A percentile compares a stretch with the other conserved stretches of the same genome.
Conservation (phyloP, 768 basidiomycete species). For the Suillus luteus region DNA sequence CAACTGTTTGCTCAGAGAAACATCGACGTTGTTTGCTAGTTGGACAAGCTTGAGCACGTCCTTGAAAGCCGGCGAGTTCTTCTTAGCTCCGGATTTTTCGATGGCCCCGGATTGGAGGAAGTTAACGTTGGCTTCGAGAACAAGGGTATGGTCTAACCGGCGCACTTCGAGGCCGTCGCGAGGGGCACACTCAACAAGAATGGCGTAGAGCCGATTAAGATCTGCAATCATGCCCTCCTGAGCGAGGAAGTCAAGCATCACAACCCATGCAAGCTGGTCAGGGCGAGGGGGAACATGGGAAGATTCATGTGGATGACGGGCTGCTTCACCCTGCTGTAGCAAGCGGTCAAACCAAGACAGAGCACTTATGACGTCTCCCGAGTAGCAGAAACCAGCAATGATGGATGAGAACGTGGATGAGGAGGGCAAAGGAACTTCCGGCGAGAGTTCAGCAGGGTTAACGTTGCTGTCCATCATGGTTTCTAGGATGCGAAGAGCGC, state of each 20-base stretch:
- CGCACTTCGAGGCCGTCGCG: conserved; percentile 39
- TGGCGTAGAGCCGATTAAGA: conserved; percentile 55
- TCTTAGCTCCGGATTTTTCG: conserved; percentile 11
- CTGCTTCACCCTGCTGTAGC: conserved; percentile 42
- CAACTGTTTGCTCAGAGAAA: conserved; percentile 19
- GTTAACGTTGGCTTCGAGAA: conserved; percentile 45
- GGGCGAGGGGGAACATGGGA: conserved; percentile 51
- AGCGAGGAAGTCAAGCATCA: conserved; percentile 62
- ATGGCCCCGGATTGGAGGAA: conserved; percentile 29
- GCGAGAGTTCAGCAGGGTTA: conserved; percentile 33
- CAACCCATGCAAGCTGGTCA: conserved; percentile 51
- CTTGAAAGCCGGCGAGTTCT: conserved; percentile 22
- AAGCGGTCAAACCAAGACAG: conserved; percentile 73
- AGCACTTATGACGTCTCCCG: conserved; percentile 60
- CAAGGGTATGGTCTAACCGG: conserved; percentile 41
- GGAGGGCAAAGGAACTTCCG: conserved; percentile 56
- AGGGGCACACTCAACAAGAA: conserved; percentile 37
- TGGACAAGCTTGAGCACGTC: conserved; percentile 33
- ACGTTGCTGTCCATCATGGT: conserved; percentile 61
- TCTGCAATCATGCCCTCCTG: conserved; percentile 46
- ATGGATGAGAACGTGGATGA: conserved; percentile 65
- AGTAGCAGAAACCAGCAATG: conserved; percentile 63
- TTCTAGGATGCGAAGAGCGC: conserved; percentile 66
- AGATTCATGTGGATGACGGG: conserved; percentile 43
- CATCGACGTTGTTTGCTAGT: neutral